Evolutionary conservation across 768 basidiomycete genomes (phyloP), one percentile per base, ranked within the genome.

Genomic region (Daedalea quercina): DNA sequence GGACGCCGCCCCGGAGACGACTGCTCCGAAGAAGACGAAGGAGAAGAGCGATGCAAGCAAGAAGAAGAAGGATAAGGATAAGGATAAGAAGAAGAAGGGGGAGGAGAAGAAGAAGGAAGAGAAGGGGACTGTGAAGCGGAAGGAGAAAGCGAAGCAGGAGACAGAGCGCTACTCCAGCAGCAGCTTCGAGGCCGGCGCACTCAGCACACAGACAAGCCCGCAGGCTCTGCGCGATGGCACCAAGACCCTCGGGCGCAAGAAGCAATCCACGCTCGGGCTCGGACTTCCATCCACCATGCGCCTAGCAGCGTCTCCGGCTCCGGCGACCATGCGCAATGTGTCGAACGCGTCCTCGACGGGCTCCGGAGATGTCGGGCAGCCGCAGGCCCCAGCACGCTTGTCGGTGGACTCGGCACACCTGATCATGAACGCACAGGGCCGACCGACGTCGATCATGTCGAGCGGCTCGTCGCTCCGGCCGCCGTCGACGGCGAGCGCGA

Each of bases 171-270:
- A 72, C 55, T 85, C 84, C 1, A 73, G 77, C 1, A 81, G 81
- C 64, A 82, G 79, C 60, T 88, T 87, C 59, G 87, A 88, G 62
- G 77, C 78, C 0, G 86, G 86, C n/a, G 68, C 73, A 3, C 71
- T 79, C 57, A 76, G 69, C 48, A 67, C 71, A 9, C 61, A 57
- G 44, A 52, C 51, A 20, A 59, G 54, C 53, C 54, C 63, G 35
- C 57, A 51, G 19, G 15, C 51, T 9, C 70, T 67, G 35, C 69
- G 70, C 20, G 59, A 58, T 23, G 65, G 57, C n/a, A 53, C 65
- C 1, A 72, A 71, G 25, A 71, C 74, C 1, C 62, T 69, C 7
- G 70, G 78, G 0, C 76, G 74, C 62, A 84, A 81, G 76, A 86
- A 84, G 61, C 72, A 74, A 31, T 79, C 78, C 28, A 79, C 83